Evolutionary conservation across 371 early-diverging fungal genomes (phyloP).

Genomic region (Syncephalastrum racemosum): DNA sequence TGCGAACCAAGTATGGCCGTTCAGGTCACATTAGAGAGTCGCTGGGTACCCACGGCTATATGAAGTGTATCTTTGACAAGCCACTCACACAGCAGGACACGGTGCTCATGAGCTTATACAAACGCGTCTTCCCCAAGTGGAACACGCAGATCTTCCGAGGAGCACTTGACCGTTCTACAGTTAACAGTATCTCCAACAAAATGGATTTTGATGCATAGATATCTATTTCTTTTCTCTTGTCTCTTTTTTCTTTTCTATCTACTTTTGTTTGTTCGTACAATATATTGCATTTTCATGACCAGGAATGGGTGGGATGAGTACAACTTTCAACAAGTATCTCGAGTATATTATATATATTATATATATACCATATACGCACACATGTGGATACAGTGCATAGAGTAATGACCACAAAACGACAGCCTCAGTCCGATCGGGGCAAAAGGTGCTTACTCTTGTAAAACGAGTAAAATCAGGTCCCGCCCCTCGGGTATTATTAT

Average conservation of each 20-base stretch:
- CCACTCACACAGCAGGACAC: conserved; percentile 91
- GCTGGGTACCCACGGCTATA: conserved; percentile 96
- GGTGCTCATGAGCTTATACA: conserved; percentile 92
- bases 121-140: conserved; percentile 95
- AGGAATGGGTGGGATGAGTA: no score
- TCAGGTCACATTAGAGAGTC: conserved; percentile 91
- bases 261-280: conserved; percentile 4
- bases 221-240: not conserved
- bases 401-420: no score
- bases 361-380: no score
- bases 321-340: no score
- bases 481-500: no score
- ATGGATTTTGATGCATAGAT: not conserved
- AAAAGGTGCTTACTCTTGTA: no score
- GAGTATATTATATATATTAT: no score
- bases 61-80: conserved; percentile 95
- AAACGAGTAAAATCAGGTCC: no score
- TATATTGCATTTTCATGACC: no score
- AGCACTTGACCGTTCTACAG: conserved; percentile 24
- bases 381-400: no score
- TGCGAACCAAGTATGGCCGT: conserved; percentile 87
- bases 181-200: not conserved
- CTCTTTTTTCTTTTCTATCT: conserved; percentile 4
- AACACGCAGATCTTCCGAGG: conserved; percentile 53
- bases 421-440: no score